Conservation (phyloP, 345 rosid species). For the Crucihimalaya himalaica region DNA sequence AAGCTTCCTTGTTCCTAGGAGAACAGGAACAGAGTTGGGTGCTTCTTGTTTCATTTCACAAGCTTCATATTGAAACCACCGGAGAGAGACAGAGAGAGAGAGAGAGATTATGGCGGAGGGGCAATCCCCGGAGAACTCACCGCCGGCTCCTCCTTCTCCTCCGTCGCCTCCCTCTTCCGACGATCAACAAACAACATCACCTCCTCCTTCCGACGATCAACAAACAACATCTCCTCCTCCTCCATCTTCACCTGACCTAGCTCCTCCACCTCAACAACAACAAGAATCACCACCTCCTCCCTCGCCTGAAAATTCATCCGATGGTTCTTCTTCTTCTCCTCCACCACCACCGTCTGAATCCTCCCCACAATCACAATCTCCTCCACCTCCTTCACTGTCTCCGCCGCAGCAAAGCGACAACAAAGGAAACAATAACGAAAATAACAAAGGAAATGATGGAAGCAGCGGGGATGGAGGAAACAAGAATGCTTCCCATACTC, state of each 20-base stretch:
- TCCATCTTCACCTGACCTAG: slow-evolving; percentile 24
- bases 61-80: slow-evolving; percentile 4
- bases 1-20: slow-evolving; percentile 20
- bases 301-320: slow-evolving; percentile 20
- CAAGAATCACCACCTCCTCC: slow-evolving; percentile 37
- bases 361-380: slow-evolving; percentile 39
- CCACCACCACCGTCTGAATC: slow-evolving; percentile 39
- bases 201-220: slow-evolving; percentile 32
- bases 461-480: slow-evolving; percentile 1
- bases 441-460: slow-evolving; percentile 17
- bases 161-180: slow-evolving; percentile 24
- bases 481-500: slow-evolving; percentile 14
- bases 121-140: slow-evolving; percentile 30
- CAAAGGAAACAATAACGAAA: slow-evolving; percentile 15
- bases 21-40: slow-evolving; percentile 20
- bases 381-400: slow-evolving; percentile 23
- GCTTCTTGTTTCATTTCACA: slow-evolving; percentile 18
- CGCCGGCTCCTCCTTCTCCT: slow-evolving; percentile 44
- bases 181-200: slow-evolving; percentile 36
- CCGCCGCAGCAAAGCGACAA: slow-evolving; percentile 23
- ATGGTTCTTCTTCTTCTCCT: slow-evolving; percentile 6
- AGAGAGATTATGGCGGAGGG: slow-evolving; percentile 41
- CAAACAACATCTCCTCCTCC: slow-evolving; percentile 37
- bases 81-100: slow-evolving; percentile 32
- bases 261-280: slow-evolving; percentile 37